Evolutionary conservation across 257 asterid species (phyloP).

Genomic region (Sherardia arvensis): DNA sequence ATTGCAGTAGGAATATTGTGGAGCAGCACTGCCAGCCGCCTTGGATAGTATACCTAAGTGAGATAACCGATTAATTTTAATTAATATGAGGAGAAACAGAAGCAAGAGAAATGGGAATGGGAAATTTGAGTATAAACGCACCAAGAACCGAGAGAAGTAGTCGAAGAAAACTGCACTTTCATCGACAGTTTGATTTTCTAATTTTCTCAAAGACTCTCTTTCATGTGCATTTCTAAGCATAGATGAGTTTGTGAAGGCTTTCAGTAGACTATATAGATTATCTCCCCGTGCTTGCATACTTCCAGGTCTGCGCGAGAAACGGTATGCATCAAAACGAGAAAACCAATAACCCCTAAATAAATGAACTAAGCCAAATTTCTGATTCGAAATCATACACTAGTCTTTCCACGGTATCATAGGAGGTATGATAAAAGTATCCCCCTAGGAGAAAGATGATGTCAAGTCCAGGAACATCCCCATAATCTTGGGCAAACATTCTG

Average conservation of each 20-base stretch:
- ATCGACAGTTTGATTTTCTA: slow-evolving; percentile 32
- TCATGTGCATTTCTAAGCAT: slow-evolving; percentile 63
- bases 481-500: slow-evolving; percentile 84
- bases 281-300: slow-evolving; percentile 99
- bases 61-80: slow-evolving; percentile 19
- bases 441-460: slow-evolving; percentile 95
- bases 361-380: slow-evolving; percentile 47
- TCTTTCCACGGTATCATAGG: slow-evolving; percentile 97
- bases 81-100: neutral
- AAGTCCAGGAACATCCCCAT: slow-evolving; percentile 94
- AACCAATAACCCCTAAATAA: slow-evolving; percentile 13
- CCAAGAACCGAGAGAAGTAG: slow-evolving; percentile 66
- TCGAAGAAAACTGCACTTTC: slow-evolving; percentile 70
- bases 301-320: slow-evolving; percentile 64
- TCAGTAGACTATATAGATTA: slow-evolving; percentile 60
- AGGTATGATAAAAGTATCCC: slow-evolving; percentile 91
- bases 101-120: neutral
- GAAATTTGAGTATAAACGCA: slow-evolving; percentile 28
- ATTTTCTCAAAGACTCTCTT: slow-evolving; percentile 41
- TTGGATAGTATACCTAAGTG: slow-evolving; percentile 64
- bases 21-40: slow-evolving; percentile 54
- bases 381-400: slow-evolving; percentile 76
- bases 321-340: slow-evolving; percentile 22
- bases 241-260: slow-evolving; percentile 75
- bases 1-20: slow-evolving; percentile 75